Evolutionary conservation across 2,329 filamentous ascomycete genomes (phyloP), one percentile per base, ranked within the genome.

Genomic region (Waltergamsia citrina): DNA sequence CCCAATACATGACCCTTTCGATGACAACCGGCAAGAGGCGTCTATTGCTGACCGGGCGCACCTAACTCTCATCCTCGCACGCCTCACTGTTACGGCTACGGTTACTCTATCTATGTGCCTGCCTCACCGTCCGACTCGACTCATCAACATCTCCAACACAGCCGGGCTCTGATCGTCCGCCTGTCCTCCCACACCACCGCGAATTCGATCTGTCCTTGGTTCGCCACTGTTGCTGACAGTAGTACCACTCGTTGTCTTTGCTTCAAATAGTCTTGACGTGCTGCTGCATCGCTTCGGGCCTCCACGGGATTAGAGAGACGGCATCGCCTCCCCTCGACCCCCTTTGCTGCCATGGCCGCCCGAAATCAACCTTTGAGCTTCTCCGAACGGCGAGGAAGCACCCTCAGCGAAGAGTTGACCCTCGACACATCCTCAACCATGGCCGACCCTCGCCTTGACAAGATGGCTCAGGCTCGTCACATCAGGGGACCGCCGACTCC

Each of bases 401-500:
- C 66, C 38, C 62, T 74, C 33, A 63, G 57, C 49, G 74, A 78
- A 38, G 74, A 78, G 33, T 52, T 79, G 43, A 67, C 64, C 12
- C 61, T 80, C 41, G 63, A 65, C 40, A 70, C 65, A 31, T 60
- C 60, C 33, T 67, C 52, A 43, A 48, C 57, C 39, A 50, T 61
- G 38, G 50, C 66, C 35, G 62, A 61, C 46, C 60, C 65, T 24
- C 57, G 62, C 38, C 55, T 71, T 42, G 70, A 74, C 36, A 79
- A 79, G 56, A 44, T 56, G 42, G 50, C 53, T 14, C 52, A 56
- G 43, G 47, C 51, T 33, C 49, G 50, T 50, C 72, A 44, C 29
- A 45, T 62, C 28, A 59, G 74, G 52, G 76, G 75, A 0, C 76
- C 76, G 6, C 76, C 76, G 15, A 81, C 76, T 3, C 76, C 76